A percentile compares a stretch with the other conserved stretches of the same genome.
These are phyloP conservation scores for Phytophthora tentaculata DNA, from an alignment of 352 stramenopile species.

Conservation along the genomic window DNA sequence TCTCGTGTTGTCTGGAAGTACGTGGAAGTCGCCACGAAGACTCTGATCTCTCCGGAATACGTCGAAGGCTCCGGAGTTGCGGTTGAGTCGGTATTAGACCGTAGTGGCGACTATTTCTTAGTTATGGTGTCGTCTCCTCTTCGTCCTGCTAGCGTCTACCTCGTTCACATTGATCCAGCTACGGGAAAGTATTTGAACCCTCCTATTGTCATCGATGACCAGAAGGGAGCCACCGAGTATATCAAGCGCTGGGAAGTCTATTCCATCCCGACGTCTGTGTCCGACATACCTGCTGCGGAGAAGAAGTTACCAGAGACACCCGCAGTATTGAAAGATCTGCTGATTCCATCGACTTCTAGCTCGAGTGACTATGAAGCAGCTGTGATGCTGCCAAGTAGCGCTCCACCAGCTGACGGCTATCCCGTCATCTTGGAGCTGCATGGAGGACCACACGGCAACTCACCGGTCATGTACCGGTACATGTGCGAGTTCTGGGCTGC, in stretches of 20 bases:
- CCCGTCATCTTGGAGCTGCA: slow-evolving; percentile 91
- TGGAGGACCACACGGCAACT: slow-evolving; percentile 92
- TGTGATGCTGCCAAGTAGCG: slow-evolving; percentile 63
- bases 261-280: slow-evolving; percentile 58
- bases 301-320: slow-evolving; percentile 45
- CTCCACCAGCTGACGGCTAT: slow-evolving; percentile 45
- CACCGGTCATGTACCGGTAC: slow-evolving; percentile 85
- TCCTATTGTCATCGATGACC: slow-evolving; percentile 58
- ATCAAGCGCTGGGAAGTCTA: slow-evolving; percentile 70
- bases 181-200: slow-evolving; percentile 45
- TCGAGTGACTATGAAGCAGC: slow-evolving; percentile 76
- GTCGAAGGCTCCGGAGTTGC: slow-evolving; percentile 52
- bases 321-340: slow-evolving; percentile 43
- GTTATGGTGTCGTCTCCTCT: slow-evolving; percentile 66
- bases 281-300: slow-evolving; percentile 42
- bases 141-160: slow-evolving; percentile 58
- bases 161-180: slow-evolving; percentile 53
- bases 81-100: slow-evolving; percentile 63
- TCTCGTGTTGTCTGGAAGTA: slow-evolving; percentile 75
- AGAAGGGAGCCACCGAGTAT: slow-evolving; percentile 41
- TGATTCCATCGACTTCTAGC: slow-evolving; percentile 59
- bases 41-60: slow-evolving; percentile 57
- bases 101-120: slow-evolving; percentile 39
- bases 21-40: slow-evolving; percentile 58
- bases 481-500: slow-evolving; percentile 92